Evolutionary conservation across 2,329 filamentous ascomycete species (phyloP), one percentile per base, ranked within the genome.

Genomic region (Aspergillus bombycis): DNA sequence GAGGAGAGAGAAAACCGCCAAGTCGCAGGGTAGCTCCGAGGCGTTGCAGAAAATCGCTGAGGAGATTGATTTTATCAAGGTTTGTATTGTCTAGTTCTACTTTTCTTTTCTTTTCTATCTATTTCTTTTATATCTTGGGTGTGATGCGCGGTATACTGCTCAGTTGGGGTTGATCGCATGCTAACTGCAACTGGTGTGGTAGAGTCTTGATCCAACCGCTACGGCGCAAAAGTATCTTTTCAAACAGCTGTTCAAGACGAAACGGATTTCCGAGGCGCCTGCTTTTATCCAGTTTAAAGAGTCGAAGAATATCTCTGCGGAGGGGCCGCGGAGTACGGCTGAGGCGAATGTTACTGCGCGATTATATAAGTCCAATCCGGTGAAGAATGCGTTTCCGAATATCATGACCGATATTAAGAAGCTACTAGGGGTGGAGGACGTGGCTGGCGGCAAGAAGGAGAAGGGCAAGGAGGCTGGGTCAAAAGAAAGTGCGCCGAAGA

Each of bases 31-130:
- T 12, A 80, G 85, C 36, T 66, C 70, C 7, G 72, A 75, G 28
- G 74, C 74, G 7, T 63, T 79, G 64, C 75, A 75, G 23, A 78
- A 86, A 6, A 72, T 89, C 36, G 79, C 83, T 36, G 80, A 80
- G 54, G 87, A 89, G 71, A 83, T 88, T 52, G 76, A 80, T 52
- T 83, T 83, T 26, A 73, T 89, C 58, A 89, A 89, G 80, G 83
- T 84, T 72, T 62, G 71, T 65, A 10, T 23, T 30, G 8, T 41
- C 16, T 58, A 34, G 26, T 9, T 12, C 8, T 48, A 4, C 30
- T 5, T 50, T 23, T 28, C 43, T 21, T 4, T 41, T 19, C 5
- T 21, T 16, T 41, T 48, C 16, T 43, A 4, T 48, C 50, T 46
- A 12, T 11, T 57, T 60, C 14, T 50, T 36, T 48, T 16, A 16